Conservation (phyloP, 1,139 yeast genomes). For the Zygosaccharomyces pseudobailii region DNA sequence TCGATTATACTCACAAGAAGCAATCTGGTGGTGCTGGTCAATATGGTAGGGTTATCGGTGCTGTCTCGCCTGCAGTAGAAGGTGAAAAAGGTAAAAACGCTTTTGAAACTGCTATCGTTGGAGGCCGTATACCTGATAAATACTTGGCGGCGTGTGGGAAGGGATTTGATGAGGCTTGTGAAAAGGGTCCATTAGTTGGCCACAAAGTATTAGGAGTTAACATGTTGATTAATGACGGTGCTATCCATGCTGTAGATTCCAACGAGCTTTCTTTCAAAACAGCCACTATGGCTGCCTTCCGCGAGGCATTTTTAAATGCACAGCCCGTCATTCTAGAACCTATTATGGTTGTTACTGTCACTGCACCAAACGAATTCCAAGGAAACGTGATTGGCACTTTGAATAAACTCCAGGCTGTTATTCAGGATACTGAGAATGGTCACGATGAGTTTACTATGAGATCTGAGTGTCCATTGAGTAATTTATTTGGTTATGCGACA, state of each 20-base stretch:
- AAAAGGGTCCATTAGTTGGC: conserved; percentile 95
- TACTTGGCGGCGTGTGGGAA: conserved; percentile 90
- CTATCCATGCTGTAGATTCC: conserved; percentile 94
- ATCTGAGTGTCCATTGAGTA: conserved; percentile 92
- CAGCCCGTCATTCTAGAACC: conserved; percentile 92
- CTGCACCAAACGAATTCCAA: conserved; percentile 96
- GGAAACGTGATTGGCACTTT: conserved; percentile 86
- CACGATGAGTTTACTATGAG: conserved; percentile 90
- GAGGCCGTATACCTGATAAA: conserved; percentile 96
- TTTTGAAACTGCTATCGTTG: conserved; percentile 84
- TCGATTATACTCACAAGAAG: conserved; percentile 93
- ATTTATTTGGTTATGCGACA: conserved; percentile 95
- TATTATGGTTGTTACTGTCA: conserved; percentile 86
- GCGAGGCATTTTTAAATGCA: conserved; percentile 79
- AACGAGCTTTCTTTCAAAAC: conserved; percentile 92
- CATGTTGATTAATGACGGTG: conserved; percentile 96
- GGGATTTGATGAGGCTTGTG: conserved; percentile 93
- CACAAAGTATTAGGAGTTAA: conserved; percentile 88
- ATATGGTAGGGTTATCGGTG: conserved; percentile 94
- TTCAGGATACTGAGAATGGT: conserved; percentile 89
- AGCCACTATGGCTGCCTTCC: conserved; percentile 89
- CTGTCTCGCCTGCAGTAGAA: conserved; percentile 59
- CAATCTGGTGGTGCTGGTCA: conserved; percentile 99
- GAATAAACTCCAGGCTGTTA: conserved; percentile 89
- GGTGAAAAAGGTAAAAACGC: conserved; percentile 45